Evolutionary conservation across 106 monocot genomes (phyloP).

Genomic region (Dioscorea alata): DNA sequence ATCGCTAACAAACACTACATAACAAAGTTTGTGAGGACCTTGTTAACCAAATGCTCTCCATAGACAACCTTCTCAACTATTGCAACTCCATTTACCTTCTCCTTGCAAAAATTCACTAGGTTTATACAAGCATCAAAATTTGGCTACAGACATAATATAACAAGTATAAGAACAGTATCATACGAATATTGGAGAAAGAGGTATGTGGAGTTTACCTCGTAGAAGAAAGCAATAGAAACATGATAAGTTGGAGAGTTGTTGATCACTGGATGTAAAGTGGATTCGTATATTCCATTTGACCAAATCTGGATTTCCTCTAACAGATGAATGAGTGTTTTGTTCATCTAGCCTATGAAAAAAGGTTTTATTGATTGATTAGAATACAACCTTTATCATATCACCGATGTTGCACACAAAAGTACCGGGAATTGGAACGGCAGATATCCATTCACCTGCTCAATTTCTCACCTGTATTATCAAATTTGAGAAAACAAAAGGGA

Average conservation of each 20-base stretch:
- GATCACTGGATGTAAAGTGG: slow-evolving; percentile 81
- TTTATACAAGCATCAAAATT: slow-evolving; percentile 54
- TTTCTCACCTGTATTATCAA: slow-evolving; percentile 63
- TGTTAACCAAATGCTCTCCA: slow-evolving; percentile 64
- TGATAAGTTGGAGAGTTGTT: slow-evolving; percentile 73
- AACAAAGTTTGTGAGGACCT: slow-evolving; percentile 59
- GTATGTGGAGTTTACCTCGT: slow-evolving; percentile 42
- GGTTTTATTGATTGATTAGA: background rate
- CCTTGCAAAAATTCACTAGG: slow-evolving; percentile 36
- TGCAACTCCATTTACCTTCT: slow-evolving; percentile 36
- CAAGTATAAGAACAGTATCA: background rate
- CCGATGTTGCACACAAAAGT: slow-evolving; percentile 96
- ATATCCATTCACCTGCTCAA: slow-evolving; percentile 77
- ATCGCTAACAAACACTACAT: background rate
- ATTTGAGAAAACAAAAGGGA: background rate
- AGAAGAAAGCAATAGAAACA: slow-evolving; percentile 79
- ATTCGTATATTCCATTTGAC: slow-evolving; percentile 74
- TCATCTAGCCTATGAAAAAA: background rate
- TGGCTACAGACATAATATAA: slow-evolving; percentile 26
- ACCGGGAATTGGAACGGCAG: slow-evolving; percentile 67
- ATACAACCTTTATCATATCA: slow-evolving; percentile 87
- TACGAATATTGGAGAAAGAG: background rate
- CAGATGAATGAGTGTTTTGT: background rate
- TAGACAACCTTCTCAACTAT: slow-evolving; percentile 49
- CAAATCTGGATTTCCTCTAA: slow-evolving; percentile 35